Evolutionary conservation across 805 yeast genomes (phyloP), one percentile per base, ranked within the genome.

Genomic region (Priceomyces melissophilus): DNA sequence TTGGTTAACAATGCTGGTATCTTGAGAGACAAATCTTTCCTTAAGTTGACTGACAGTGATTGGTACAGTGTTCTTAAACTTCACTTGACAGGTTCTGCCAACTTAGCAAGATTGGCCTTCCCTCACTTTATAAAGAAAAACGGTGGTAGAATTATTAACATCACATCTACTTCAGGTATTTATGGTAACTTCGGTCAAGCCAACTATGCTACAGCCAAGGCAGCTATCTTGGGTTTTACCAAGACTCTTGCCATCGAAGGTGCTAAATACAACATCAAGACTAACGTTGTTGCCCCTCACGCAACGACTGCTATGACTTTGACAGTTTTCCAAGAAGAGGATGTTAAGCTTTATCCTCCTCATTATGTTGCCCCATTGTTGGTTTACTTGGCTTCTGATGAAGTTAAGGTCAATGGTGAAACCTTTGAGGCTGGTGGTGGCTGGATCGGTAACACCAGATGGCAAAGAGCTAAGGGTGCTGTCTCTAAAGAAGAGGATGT

Each of bases 141-240:
- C 52, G 75, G 76, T 40, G 97, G 98, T 52, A 76, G 80, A 48
- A 82, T 91, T 42, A 78, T 91, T 51, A 91, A 91, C 66, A 87
- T 95, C 34, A 78, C 97, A 16, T 89, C 96, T 13, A 91, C 98
- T 8, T 89, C 97, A 2, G 99, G 98, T 50, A 89, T 91, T 52
- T 91, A 91, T 64, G 99, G 99, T 49, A 88, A 85, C 71, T 91
- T 91, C 69, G 99, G 99, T 38, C 99, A 91, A 69, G 87, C 96
- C 31, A 91, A 91, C 71, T 91, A 91, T 65, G 82, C 96, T 14
- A 81, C 97, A 26, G 97, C 98, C 35, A 91, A 91, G 70, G 80
- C 86, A 39, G 97, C 88, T 16, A 80, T 91, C 48, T 67, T 89
- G 37, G 96, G 96, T 12, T 76, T 91, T 52, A 77, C 96, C 31